A percentile compares a stretch with the other conserved stretches of the same genome.
phyloP scores from a whole-genome alignment of 371 early-diverging fungal genomes.

The Sporodiniella umbellata region DNA sequence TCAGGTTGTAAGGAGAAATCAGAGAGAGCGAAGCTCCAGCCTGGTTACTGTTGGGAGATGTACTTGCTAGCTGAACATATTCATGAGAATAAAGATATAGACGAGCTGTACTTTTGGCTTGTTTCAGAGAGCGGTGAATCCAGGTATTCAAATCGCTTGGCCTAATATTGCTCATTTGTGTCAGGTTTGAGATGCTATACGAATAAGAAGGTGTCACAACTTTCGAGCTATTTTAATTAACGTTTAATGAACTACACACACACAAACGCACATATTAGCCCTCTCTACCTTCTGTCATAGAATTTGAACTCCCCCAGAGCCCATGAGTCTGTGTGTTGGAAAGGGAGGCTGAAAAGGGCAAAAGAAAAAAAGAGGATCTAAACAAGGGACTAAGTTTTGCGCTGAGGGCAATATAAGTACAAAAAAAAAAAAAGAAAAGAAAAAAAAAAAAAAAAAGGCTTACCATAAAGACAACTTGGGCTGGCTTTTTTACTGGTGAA shows the following conservation, averaged over 20 bases:
- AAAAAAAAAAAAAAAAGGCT: slow-evolving; percentile 61
- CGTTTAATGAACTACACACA: not conserved
- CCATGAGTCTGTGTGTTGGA: slow-evolving; percentile 37
- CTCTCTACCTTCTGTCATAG: not conserved
- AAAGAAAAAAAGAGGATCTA: slow-evolving; percentile 65
- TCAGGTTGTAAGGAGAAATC: slow-evolving; percentile 28
- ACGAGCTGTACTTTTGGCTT: slow-evolving; percentile 1
- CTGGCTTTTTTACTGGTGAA: slow-evolving; percentile 35
- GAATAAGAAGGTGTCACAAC: slow-evolving; percentile 7
- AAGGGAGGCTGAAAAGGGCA: slow-evolving; percentile 58
- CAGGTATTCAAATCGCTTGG: slow-evolving; percentile 35
- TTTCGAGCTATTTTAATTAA: not conserved
- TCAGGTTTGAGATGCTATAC: slow-evolving; percentile 20
- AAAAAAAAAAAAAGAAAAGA: slow-evolving; percentile 56
- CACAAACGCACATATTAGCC: not conserved
- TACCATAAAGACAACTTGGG: slow-evolving; percentile 76
- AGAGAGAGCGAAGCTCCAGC: slow-evolving; percentile 20
- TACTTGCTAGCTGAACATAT: slow-evolving; percentile 35
- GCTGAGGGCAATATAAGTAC: no score
- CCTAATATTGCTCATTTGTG: slow-evolving; percentile 36
- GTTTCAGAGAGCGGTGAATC: slow-evolving; percentile 28
- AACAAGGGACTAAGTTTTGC: no score
- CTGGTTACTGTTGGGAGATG: not conserved
- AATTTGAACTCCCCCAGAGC: slow-evolving; percentile 44
- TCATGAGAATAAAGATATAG: slow-evolving; percentile 41